Percentiles rank a stretch among this genome's conserved stretches.
These are phyloP conservation scores for Trichophyton mentagrophytes DNA, from an alignment of 2,329 filamentous ascomycete species.

Conservation along the genomic window DNA sequence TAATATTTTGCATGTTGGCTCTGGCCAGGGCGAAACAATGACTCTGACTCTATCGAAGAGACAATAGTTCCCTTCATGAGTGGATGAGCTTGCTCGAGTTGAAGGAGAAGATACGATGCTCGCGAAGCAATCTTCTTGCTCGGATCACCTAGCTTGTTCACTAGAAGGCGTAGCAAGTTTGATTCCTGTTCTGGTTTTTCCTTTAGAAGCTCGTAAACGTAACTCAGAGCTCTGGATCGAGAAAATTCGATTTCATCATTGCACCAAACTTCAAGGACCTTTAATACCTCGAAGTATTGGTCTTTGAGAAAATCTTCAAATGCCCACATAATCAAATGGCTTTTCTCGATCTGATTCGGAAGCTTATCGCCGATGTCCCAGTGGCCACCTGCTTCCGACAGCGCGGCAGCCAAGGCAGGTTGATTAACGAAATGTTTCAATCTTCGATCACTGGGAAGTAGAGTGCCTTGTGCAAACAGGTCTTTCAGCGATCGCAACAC, in stretches of 20 bases:
- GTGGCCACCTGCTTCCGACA: slow-evolving; percentile 48
- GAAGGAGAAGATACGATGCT: slow-evolving; percentile 83
- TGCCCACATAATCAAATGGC: slow-evolving; percentile 74
- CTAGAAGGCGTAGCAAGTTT: slow-evolving; percentile 76
- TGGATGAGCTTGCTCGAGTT: slow-evolving; percentile 77
- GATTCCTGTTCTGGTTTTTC: slow-evolving; percentile 97
- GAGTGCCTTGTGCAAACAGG: slow-evolving; percentile 74
- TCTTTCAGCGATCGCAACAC: slow-evolving; percentile 91
- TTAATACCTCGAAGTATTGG: slow-evolving; percentile 83
- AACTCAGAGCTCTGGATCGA: slow-evolving; percentile 72
- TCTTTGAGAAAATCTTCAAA: slow-evolving; percentile 95
- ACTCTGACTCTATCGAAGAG: slow-evolving; percentile 70
- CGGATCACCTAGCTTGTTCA: slow-evolving; percentile 93
- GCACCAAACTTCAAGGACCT: slow-evolving; percentile 83
- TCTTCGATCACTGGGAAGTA: slow-evolving; percentile 72
- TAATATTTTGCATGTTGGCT: slow-evolving; percentile 86
- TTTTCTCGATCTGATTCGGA: slow-evolving; percentile 59
- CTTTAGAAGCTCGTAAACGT: slow-evolving; percentile 79
- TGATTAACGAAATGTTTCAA: slow-evolving; percentile 69
- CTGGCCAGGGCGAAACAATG: slow-evolving; percentile 77
- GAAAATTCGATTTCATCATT: slow-evolving; percentile 93
- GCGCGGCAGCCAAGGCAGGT: slow-evolving; percentile 56
- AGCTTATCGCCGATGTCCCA: slow-evolving; percentile 62
- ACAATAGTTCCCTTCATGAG: slow-evolving; percentile 88
- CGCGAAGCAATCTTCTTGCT: slow-evolving; percentile 92